A percentile compares a stretch with the other conserved stretches of the same genome.
Evolutionary conservation across 768 basidiomycete species (phyloP).

Genomic region (Lentinula sp.): DNA sequence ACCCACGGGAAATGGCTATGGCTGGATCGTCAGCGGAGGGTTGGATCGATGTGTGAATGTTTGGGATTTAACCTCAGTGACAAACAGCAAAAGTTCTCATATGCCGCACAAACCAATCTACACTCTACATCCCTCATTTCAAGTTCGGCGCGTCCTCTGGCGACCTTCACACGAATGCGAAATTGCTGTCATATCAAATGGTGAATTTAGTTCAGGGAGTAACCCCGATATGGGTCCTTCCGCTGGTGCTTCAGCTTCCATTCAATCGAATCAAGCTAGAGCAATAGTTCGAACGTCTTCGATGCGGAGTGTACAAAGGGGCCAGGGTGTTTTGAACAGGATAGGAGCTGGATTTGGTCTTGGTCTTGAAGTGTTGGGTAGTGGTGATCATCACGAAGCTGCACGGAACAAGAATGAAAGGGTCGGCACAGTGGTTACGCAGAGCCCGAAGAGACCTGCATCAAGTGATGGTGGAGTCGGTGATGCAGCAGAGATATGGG

Average conservation of each 20-base stretch:
- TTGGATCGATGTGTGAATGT: constrained; percentile 79
- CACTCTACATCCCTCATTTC: constrained; percentile 67
- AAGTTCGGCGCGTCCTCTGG: constrained; percentile 71
- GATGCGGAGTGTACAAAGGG: not conserved
- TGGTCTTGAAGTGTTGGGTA: not conserved
- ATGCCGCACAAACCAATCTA: constrained; percentile 63
- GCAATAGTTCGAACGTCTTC: constrained; percentile 6
- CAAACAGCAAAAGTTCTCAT: constrained; percentile 27
- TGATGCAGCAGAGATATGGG: constrained; percentile 81
- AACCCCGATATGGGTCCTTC: constrained; percentile 15
- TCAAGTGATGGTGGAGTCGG: constrained; percentile 20
- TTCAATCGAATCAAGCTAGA: constrained; percentile 16
- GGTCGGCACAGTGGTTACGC: not conserved
- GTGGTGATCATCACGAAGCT: not conserved
- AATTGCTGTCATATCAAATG: constrained; percentile 65
- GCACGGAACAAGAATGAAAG: not conserved
- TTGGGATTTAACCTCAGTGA: constrained; percentile 8
- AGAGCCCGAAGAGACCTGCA: constrained; percentile 8
- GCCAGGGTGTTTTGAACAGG: not conserved
- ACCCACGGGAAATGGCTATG: constrained; percentile 30
- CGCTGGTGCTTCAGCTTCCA: constrained; percentile 9
- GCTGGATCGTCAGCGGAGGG: constrained; percentile 79
- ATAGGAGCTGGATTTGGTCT: not conserved
- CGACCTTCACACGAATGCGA: constrained; percentile 74
- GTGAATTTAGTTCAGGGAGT: constrained; percentile 42